These are phyloP conservation scores for Sanghuangporus weigelae DNA, from an alignment of 1,284 basidiomycete species.

Conservation along the genomic window DNA sequence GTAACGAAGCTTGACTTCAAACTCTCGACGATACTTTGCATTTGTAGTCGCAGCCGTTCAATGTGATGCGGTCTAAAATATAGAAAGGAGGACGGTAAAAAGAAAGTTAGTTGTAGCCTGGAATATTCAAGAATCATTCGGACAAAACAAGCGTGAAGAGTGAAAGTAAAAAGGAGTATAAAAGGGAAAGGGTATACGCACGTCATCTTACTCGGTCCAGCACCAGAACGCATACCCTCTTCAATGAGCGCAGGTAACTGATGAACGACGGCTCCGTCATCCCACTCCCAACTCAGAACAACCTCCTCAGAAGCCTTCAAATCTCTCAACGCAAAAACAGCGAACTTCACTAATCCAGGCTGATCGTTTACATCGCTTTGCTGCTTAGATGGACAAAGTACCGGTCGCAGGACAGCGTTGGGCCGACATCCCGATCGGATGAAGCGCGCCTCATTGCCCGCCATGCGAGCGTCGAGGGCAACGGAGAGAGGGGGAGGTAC, in stretches of 20 bases:
- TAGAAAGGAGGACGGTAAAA: slow-evolving; percentile 24
- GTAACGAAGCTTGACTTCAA: slow-evolving; percentile 71
- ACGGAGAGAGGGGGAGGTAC: slow-evolving; percentile 78
- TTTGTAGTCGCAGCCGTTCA: slow-evolving; percentile 52
- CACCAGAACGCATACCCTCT: slow-evolving; percentile 17
- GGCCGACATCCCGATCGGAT: slow-evolving; percentile 84
- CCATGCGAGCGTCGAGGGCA: slow-evolving; percentile 77
- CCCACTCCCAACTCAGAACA: slow-evolving; percentile 95
- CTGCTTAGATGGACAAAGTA: slow-evolving; percentile 46
- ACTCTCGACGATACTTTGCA: slow-evolving; percentile 68
- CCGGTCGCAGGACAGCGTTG: slow-evolving; percentile 81
- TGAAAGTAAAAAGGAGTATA: slow-evolving; percentile 37
- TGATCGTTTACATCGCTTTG: slow-evolving; percentile 23
- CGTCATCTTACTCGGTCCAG: slow-evolving; percentile 17
- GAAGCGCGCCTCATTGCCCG: slow-evolving; percentile 74
- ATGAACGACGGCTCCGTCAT: slow-evolving; percentile 87
- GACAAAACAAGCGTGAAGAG: slow-evolving; percentile 34
- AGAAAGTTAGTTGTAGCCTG: slow-evolving; percentile 15
- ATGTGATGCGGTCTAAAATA: slow-evolving; percentile 43
- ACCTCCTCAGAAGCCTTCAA: slow-evolving; percentile 83
- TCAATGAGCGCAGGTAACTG: slow-evolving; percentile 68
- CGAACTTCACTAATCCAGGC: slow-evolving; percentile 61
- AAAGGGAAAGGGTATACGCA: slow-evolving; percentile 8
- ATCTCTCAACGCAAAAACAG: slow-evolving; percentile 77
- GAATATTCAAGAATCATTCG: slow-evolving; percentile 12